phyloP scores from a whole-genome alignment of 192 early-diverging fungal genomes.

The Dissophora ornata region DNA sequence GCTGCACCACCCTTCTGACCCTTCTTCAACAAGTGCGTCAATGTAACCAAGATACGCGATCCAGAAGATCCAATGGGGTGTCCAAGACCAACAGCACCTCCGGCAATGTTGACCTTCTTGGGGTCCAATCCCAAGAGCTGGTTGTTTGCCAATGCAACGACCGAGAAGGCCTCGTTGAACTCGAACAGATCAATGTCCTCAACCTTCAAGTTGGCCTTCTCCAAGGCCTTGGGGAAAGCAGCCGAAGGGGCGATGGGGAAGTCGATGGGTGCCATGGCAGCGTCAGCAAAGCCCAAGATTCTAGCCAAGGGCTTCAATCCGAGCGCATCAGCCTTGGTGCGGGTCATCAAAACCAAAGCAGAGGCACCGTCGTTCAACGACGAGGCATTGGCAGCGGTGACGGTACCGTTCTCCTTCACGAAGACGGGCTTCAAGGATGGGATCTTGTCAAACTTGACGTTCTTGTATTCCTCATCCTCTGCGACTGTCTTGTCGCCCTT shows the following conservation, averaged over 20 bases:
- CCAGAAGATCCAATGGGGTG: slow-evolving; percentile 89
- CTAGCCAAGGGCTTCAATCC: slow-evolving; percentile 89
- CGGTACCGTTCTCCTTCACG: slow-evolving; percentile 83
- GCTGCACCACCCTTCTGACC: slow-evolving; percentile 84
- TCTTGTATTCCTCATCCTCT: slow-evolving; percentile 95
- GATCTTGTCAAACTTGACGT: slow-evolving; percentile 93
- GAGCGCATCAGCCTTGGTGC: slow-evolving; percentile 76
- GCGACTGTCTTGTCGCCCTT: slow-evolving; percentile 83
- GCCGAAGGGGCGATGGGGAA: slow-evolving; percentile 96
- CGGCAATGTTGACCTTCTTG: slow-evolving; percentile 79
- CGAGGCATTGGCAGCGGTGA: slow-evolving; percentile 96
- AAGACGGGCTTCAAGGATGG: slow-evolving; percentile 81
- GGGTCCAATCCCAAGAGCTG: slow-evolving; percentile 82
- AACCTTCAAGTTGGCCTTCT: slow-evolving; percentile 82
- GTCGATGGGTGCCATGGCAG: slow-evolving; percentile 88
- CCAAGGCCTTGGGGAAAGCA: slow-evolving; percentile 92
- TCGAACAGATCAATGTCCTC: slow-evolving; percentile 94
- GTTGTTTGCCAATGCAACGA: slow-evolving; percentile 92
- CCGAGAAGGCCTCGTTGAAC: slow-evolving; percentile 98
- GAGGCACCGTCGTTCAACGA: slow-evolving; percentile 97
- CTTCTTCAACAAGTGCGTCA: slow-evolving; percentile 83
- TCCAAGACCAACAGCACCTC: slow-evolving; percentile 84
- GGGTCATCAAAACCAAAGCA: slow-evolving; percentile 87
- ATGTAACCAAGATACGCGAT: slow-evolving; percentile 84
- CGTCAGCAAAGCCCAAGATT: slow-evolving; percentile 91